phyloP scores from a whole-genome alignment of 163 green algal genomes.

The Scenedesmus sp. region DNA sequence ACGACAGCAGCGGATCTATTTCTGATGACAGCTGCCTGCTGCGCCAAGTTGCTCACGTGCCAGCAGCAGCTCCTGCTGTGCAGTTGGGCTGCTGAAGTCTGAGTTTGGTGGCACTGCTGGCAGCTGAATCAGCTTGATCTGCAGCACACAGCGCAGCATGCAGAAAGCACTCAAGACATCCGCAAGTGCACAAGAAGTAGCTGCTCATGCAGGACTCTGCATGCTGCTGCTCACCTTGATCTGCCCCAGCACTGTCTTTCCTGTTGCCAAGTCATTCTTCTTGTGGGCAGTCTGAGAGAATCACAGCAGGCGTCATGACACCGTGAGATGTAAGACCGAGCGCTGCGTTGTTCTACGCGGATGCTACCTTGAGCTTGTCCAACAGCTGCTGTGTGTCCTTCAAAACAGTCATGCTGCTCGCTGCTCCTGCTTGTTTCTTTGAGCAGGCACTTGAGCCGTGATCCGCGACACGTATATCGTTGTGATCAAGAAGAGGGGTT shows the following conservation, averaged over 20 bases:
- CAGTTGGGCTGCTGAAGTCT: conserved; percentile 68
- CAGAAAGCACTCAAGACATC: background rate
- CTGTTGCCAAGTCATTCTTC: conserved; percentile 73
- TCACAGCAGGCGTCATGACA: background rate
- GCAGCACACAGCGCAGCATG: conserved; percentile 43
- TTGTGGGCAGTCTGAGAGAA: conserved; percentile 66
- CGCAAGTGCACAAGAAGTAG: background rate
- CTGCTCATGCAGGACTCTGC: background rate
- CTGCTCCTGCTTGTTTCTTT: background rate
- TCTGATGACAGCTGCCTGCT: background rate
- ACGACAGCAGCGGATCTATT: background rate
- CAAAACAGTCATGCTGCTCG: conserved; percentile 58
- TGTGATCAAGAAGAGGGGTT: background rate
- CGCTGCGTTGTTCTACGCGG: too few relatives aligned
- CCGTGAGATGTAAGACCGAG: background rate
- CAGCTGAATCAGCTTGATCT: conserved; percentile 88
- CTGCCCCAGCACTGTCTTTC: conserved; percentile 67
- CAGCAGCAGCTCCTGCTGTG: conserved; percentile 82
- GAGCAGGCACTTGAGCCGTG: background rate
- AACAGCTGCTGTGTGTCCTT: conserved; percentile 67
- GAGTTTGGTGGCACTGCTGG: conserved; percentile 78
- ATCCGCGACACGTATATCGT: background rate
- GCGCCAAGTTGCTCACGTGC: conserved; percentile 73
- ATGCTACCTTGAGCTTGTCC: conserved; percentile 72
- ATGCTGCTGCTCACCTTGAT: conserved; percentile 72